Percentiles rank a stretch among this genome's conserved stretches.
Conservation (phyloP, 2,329 filamentous ascomycete species). For the Monosporascus sp. region DNA sequence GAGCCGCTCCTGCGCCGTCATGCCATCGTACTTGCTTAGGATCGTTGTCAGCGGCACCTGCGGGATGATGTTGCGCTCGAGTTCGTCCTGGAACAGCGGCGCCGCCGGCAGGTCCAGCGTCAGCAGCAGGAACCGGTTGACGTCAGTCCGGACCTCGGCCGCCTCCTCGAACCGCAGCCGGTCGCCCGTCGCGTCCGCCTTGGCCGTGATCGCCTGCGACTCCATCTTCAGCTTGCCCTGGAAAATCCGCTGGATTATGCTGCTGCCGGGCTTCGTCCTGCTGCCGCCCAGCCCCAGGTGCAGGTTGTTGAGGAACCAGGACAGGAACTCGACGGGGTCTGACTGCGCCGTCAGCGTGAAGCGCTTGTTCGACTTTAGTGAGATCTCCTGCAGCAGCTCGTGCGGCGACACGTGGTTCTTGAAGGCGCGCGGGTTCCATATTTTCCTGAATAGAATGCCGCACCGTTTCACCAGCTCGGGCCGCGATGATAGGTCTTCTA, state of each 20-base stretch:
- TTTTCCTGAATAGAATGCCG: constrained; percentile 86
- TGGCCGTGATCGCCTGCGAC: constrained; percentile 87
- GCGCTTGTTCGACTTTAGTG: constrained; percentile 81
- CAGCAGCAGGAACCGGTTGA: constrained; percentile 79
- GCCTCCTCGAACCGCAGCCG: constrained; percentile 90
- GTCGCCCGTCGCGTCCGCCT: constrained; percentile 73
- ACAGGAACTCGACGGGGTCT: constrained; percentile 92
- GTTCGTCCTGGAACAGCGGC: constrained; percentile 91
- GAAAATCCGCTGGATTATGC: constrained; percentile 87
- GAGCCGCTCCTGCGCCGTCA: constrained; percentile 80
- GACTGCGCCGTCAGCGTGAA: constrained; percentile 89
- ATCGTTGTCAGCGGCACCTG: constrained; percentile 79
- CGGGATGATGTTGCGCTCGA: constrained; percentile 94
- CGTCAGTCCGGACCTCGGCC: constrained; percentile 69
- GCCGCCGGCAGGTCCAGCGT: constrained; percentile 89
- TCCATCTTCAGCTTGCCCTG: constrained; percentile 90
- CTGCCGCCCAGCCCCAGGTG: constrained; percentile 88
- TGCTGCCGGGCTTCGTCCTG: constrained; percentile 76
- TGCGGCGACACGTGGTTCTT: constrained; percentile 95
- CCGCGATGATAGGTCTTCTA: constrained; percentile 69
- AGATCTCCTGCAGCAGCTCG: constrained; percentile 92
- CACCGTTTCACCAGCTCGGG: constrained; percentile 82
- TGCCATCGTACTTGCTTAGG: constrained; percentile 87
- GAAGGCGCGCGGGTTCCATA: constrained; percentile 97
- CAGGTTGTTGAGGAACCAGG: constrained; percentile 95